A percentile compares a stretch with the other conserved stretches of the same genome.
These are phyloP conservation scores for Rhodotorula sp. DNA, from an alignment of 1,284 basidiomycete species.

Conservation along the genomic window DNA sequence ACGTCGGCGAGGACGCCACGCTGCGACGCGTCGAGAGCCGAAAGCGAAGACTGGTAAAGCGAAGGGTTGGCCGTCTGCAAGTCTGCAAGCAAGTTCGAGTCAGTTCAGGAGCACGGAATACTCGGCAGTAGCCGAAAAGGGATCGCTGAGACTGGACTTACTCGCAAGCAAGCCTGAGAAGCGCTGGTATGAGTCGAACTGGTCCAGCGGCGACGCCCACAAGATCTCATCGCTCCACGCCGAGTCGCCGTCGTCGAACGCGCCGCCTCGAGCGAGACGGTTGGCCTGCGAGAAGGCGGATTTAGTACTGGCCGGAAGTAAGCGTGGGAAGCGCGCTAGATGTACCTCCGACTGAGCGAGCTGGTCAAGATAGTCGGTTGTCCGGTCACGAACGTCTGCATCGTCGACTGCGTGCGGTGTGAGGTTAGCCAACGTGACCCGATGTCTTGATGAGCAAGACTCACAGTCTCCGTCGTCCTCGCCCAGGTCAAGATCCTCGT, in stretches of 20 bases:
- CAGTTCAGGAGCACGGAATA: too few species aligned
- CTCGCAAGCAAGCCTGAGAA: constrained; percentile 41
- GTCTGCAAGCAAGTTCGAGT: background rate
- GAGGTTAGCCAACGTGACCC: background rate
- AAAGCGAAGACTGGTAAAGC: constrained; percentile 25
- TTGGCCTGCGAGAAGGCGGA: background rate
- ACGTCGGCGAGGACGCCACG: constrained; percentile 22
- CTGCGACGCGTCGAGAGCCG: constrained; percentile 14
- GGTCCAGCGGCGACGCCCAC: constrained; percentile 46
- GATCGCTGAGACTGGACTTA: too few species aligned
- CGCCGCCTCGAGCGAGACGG: constrained; percentile 17
- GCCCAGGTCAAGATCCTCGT: constrained; percentile 25
- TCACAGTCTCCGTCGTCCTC: constrained; percentile 26
- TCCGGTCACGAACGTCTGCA: constrained; percentile 28
- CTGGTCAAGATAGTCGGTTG: constrained; percentile 40
- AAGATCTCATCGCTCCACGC: constrained; percentile 45
- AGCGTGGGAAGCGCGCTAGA: background rate
- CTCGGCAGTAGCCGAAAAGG: too few species aligned
- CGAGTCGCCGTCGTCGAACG: constrained; percentile 35
- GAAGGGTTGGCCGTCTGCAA: constrained; percentile 19
- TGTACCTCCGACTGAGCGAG: constrained; percentile 30
- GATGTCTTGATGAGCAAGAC: background rate
- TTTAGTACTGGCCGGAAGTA: background rate
- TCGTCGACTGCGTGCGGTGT: constrained; percentile 17
- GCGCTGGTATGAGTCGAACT: constrained; percentile 43